Conservation (phyloP, 768 basidiomycete genomes). For the Asterophora lycoperdoides region DNA sequence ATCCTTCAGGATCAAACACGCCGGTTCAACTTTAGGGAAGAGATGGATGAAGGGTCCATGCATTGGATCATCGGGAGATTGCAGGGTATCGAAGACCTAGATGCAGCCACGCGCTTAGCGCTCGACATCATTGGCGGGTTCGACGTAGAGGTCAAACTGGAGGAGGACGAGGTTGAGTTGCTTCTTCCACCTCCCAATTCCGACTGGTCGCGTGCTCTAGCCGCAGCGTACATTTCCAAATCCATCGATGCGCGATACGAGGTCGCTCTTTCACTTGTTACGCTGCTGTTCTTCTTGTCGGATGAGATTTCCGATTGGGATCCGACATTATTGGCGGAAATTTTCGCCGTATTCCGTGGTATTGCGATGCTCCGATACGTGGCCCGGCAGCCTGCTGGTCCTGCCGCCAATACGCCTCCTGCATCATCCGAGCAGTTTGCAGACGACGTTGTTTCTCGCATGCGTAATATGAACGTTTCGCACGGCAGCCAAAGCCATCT, state of each 20-base stretch:
- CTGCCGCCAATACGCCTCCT: slow-evolving; percentile 19
- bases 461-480: slow-evolving; percentile 74
- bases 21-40: slow-evolving; percentile 48
- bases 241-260: slow-evolving; percentile 75
- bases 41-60: slow-evolving; percentile 54
- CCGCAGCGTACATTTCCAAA: slow-evolving; percentile 56
- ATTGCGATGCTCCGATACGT: slow-evolving; percentile 66
- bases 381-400: slow-evolving; percentile 51
- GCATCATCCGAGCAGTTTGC: slow-evolving; percentile 6
- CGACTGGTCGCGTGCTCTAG: slow-evolving; percentile 59
- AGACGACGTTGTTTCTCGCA: slow-evolving; percentile 61
- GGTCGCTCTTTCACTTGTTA: slow-evolving; percentile 59
- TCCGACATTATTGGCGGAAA: slow-evolving; percentile 60
- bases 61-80: slow-evolving; percentile 61
- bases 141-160: slow-evolving; percentile 66
- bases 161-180: slow-evolving; percentile 66
- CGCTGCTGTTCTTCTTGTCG: slow-evolving; percentile 66
- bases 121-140: slow-evolving; percentile 72
- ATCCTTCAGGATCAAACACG: slow-evolving; percentile 64
- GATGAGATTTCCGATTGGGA: slow-evolving; percentile 63
- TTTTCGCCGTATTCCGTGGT: slow-evolving; percentile 78
- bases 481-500: slow-evolving; percentile 40
- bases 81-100: slow-evolving; percentile 52
- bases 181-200: slow-evolving; percentile 51
- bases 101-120: slow-evolving; percentile 48